Conservation (phyloP, 768 basidiomycete genomes). For the Tricholoma terreum region DNA sequence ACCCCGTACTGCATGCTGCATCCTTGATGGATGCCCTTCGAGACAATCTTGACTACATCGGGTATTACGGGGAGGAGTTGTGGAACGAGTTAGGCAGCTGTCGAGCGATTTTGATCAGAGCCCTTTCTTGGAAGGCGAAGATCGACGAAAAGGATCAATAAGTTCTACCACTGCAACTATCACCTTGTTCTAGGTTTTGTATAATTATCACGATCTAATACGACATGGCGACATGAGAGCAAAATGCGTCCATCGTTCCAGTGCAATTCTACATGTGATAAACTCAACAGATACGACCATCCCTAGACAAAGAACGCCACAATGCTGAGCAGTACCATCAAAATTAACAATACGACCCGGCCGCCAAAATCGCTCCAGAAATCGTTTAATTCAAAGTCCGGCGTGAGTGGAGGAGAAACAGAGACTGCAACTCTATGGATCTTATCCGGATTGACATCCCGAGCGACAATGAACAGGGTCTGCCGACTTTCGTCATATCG, state of each 20-base stretch:
- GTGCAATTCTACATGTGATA: neutral
- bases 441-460: conserved; percentile 40
- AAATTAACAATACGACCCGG: conserved; percentile 15
- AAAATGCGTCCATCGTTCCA: neutral
- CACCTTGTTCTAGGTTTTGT: neutral
- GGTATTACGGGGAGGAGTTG: conserved; percentile 28
- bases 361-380: conserved; percentile 58
- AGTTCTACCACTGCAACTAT: neutral
- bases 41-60: conserved; percentile 33
- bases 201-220: neutral
- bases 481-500: conserved; percentile 63
- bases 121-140: conserved; percentile 18
- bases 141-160: conserved; percentile 1
- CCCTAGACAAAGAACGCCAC: conserved; percentile 5
- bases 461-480: conserved; percentile 66
- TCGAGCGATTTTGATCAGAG: conserved; percentile 22
- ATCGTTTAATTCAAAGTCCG: conserved; percentile 56
- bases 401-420: conserved; percentile 49
- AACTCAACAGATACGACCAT: neutral
- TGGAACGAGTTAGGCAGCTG: conserved; percentile 32
- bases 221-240: neutral
- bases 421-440: conserved; percentile 51
- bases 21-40: conserved; percentile 27
- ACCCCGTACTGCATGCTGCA: conserved; percentile 22
- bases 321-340: conserved; percentile 19